Base-by-base conservation (phyloP, 768 basidiomycete species). In the Gelatoporia subvermispora region DNA sequence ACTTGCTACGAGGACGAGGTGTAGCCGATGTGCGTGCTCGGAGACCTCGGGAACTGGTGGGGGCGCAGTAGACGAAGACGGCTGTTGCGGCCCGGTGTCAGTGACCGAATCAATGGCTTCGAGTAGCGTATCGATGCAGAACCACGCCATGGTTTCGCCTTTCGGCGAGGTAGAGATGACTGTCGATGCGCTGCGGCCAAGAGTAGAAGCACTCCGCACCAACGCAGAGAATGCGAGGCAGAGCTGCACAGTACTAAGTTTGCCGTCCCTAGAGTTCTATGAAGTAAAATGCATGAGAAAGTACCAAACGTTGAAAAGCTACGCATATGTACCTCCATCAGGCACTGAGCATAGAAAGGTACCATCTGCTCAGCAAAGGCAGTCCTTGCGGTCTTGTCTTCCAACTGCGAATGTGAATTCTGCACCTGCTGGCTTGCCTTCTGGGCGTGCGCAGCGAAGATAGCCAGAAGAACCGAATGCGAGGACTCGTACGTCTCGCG, bases 401-500 rank as follows among this genome's bases (percentile, higher is more conserved):
- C 48, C 38, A 42, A n/a, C 51, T 11, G 28, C 13, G 51, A 51
- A 9, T 45, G 18, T 35, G 42, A 22, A 15, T 51, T 37, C 48
- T 43, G 35, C 41, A 35, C 8, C 44, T 34, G 16, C 45, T 62
- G 48, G 8, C 46, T 53, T 21, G 56, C 41, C 17, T 62, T 66
- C 52, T 78, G 73, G 0, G 81, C 77, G 56, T 77, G 74, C 23
- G 79, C 72, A 9, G 85, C 76, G 59, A 91, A 84, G 35, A 90
- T 72, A 3, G 90, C 75, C 13, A 94, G 70, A 31, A 93, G 68
- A 22, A 88, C 87, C 8, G 91, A 93, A 62, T 93, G 92, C 1
- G 90, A 82, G 0, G 88, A 85, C 63, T 94, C 91, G 57, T 82
- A 93, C n/a, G 81, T 81, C 54, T 92, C 86, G 28, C 85, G 80